These are phyloP conservation scores for Erucastrum elatum DNA, from an alignment of 345 rosid species.

Conservation along the genomic window DNA sequence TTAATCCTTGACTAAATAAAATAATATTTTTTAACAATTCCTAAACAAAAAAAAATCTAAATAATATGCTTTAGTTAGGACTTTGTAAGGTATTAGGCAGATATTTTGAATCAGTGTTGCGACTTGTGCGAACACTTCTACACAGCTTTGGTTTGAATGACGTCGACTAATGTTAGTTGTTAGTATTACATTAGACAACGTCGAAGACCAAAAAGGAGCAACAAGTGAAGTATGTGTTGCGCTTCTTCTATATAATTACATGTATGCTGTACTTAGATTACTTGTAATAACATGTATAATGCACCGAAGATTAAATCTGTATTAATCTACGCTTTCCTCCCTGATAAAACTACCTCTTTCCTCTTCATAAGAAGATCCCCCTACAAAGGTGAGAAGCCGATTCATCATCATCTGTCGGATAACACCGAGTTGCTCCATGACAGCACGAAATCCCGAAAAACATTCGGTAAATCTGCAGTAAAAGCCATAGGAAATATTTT, in stretches of 20 bases:
- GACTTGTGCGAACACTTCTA: constrained; percentile 16
- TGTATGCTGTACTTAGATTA: background rate
- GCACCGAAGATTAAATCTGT: too few species aligned
- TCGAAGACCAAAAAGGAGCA: background rate
- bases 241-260: constrained; percentile 30
- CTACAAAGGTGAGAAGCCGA: constrained; percentile 14
- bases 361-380: background rate
- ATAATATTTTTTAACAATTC: too few species aligned
- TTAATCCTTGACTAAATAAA: too few species aligned
- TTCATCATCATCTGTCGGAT: constrained; percentile 54
- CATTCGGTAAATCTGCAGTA: constrained; percentile 70
- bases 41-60: too few species aligned
- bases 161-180: constrained; percentile 10
- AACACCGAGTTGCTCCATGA: constrained; percentile 81
- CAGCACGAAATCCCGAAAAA: constrained; percentile 71
- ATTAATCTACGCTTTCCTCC: too few species aligned
- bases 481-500: background rate
- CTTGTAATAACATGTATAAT: too few species aligned
- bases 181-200: constrained; percentile 24
- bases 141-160: constrained; percentile 11
- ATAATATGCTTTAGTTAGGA: too few species aligned
- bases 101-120: background rate
- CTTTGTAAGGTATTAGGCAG: too few species aligned
- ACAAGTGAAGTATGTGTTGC: constrained; percentile 12
- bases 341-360: too few species aligned